Evolutionary conservation across 2,329 filamentous ascomycete species (phyloP), one percentile per base, ranked within the genome.

Genomic region (Fusarium pseudoanthophilum): DNA sequence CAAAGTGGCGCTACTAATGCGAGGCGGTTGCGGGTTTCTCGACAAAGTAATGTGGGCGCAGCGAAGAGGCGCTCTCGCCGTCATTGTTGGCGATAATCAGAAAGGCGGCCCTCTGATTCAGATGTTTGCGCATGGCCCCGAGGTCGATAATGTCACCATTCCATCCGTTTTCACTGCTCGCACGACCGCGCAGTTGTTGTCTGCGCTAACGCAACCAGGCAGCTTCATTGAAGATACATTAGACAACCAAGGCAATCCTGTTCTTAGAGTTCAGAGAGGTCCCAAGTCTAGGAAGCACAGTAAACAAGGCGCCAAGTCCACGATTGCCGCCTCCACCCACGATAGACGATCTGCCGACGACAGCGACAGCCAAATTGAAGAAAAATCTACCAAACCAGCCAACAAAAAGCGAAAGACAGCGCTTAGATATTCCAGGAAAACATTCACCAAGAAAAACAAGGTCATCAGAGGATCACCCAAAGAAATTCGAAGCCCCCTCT

Each of bases 21-120:
- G 96, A 62, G 96, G 96, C 65, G 96, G 95, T 13, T 99, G 96
- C 82, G 96, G 96, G 10, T 99, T 99, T 81, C 83, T 98, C 68
- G 95, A 98, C 80, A 99, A 99, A 83, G 94, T 96, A 72, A 95
- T 97, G 85, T 99, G 96, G 96, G 94, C 93, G 18, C 96, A 99
- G 81, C 89, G 95, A 69, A 90, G 96, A 78, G 96, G 96, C 30
- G 96, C 93, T 26, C 88, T 95, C 67, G 96, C 94, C 40, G 86
- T 99, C 68, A 97, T 99, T 73, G 95, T 99, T 7, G 96, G 96
- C 32, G 96, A 99, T 81, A 93, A 98, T 81, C 92, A 93, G 65
- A 93, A 93, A 69, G 95, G 95, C 49, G 95, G 95, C 8, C 93
- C 93, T 40, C 85, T 99, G 69, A 93, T 98, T 57, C 96, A 97